phyloP scores from a whole-genome alignment of 1,139 yeast genomes.

The Williopsis jadinii region DNA sequence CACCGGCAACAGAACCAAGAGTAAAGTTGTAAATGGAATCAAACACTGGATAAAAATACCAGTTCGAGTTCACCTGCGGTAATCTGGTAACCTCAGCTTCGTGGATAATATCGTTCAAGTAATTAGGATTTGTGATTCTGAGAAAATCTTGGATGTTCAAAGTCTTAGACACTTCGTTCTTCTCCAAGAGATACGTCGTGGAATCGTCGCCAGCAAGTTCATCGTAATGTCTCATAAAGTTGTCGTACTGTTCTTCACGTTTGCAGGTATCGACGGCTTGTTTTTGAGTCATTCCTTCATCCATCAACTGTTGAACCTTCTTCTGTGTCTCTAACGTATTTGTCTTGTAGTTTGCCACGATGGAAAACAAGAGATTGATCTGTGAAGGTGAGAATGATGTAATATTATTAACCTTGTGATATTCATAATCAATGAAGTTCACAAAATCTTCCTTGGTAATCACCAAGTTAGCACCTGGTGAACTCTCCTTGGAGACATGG shows the following conservation, averaged over 20 bases:
- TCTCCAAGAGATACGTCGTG: constrained; percentile 9
- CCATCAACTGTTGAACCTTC: constrained; percentile 8
- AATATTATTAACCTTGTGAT: constrained; percentile 31
- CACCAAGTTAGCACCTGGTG: constrained; percentile 13
- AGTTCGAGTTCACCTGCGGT: constrained; percentile 24
- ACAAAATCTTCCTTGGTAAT: constrained; percentile 31
- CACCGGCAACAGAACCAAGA: constrained; percentile 93
- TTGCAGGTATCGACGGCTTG: constrained; percentile 9
- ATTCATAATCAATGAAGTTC: constrained; percentile 26
- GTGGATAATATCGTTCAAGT: constrained; percentile 19
- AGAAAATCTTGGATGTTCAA: constrained; percentile 33
- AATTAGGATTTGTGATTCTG: constrained; percentile 35
- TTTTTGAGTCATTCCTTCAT: constrained; percentile 5
- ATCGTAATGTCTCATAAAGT: constrained; percentile 27
- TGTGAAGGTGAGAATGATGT: constrained; percentile 33
- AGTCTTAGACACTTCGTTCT: constrained; percentile 5
- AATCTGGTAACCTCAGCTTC: constrained; percentile 9
- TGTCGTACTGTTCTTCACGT: constrained; percentile 8
- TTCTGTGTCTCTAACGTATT: constrained; percentile 8
- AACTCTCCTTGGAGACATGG: constrained; percentile 5
- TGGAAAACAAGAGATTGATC: constrained; percentile 29
- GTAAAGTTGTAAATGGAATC: constrained; percentile 85
- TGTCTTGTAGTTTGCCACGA: constrained; percentile 28
- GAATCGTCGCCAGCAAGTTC: constrained; percentile 25
- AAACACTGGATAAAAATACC: constrained; percentile 47